Base-by-base conservation (phyloP, 2,329 filamentous ascomycete genomes). In the Ophiostoma himal-ulmi region DNA sequence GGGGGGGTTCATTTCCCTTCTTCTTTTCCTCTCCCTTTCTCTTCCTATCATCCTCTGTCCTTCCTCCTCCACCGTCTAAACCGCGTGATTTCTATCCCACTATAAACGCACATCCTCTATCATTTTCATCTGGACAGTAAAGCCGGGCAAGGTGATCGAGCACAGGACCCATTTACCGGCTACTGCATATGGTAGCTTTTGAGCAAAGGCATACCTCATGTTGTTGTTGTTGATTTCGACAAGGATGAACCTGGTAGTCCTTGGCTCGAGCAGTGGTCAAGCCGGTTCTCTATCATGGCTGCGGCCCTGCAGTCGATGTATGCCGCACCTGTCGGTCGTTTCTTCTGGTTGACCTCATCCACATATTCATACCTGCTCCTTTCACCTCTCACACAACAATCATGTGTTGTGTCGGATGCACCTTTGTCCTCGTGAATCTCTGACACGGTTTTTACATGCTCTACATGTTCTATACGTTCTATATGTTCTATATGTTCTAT, bases 1-100 rank as follows among this genome's bases (percentile, higher is more conserved):
- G 1, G 30, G 30, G 30, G 30, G 30, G 30, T 30, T 3, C 30
- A 30, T 30, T 30, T 30, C 30, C 30, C 30, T 22, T 54, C 48
- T n/a, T 2, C n/a, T 22, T 54, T 11, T 54, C 5, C 22, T 54
- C 20, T 1, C 48, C 48, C 17, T 22, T 20, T 22, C 3, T 22
- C 48, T 22, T 54, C 5, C 13, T 54, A 22, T 54, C 20, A 3
- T 22, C 48, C 1, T 22, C n/a, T 6, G 2, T 17, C 6, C 41
- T 44, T 22, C 17, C n/a, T 11, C 22, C 6, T 17, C 8, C 52
- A 57, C n/a, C n/a, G 10, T 22, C n/a, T 22, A 26, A 22, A 3
- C 52, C 52, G 52, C 52, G 52, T 57, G 52, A 26, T 57, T 57
- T n/a, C 13, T 57, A 26, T 57, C n/a, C 52, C 52, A 57, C 52